Evolutionary conservation across 345 rosid species (phyloP).

Genomic region (Balakata baccata): DNA sequence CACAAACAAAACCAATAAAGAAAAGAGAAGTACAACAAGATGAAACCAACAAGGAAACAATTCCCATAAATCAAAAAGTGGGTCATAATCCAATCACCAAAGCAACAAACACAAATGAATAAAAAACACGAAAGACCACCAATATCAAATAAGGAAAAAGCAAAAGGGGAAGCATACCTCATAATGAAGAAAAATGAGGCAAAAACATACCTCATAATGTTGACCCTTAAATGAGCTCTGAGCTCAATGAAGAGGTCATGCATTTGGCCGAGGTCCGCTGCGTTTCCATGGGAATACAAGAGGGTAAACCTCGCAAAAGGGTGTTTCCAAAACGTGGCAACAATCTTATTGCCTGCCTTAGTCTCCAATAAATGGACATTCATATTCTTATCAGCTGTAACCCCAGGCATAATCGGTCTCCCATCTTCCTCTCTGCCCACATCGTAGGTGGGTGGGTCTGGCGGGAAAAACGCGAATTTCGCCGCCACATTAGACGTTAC

Average conservation of each 20-base stretch:
- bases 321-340: conserved; percentile 92
- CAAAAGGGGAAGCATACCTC: neutral
- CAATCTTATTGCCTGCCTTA: conserved; percentile 72
- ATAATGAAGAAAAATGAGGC: neutral
- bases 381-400: conserved; percentile 71
- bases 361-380: conserved; percentile 77
- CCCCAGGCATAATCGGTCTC: conserved; percentile 55
- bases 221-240: conserved; percentile 88
- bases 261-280: conserved; percentile 98
- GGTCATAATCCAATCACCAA: too few species aligned
- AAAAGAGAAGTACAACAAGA: too few species aligned
- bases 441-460: conserved; percentile 88
- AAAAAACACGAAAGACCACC: too few species aligned
- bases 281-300: conserved; percentile 94
- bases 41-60: too few species aligned
- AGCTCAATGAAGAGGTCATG: conserved; percentile 92
- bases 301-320: conserved; percentile 86
- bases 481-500: conserved; percentile 96
- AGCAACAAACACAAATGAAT: too few species aligned
- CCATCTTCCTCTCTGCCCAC: conserved; percentile 60
- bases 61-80: too few species aligned
- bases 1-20: too few species aligned
- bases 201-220: conserved; percentile 72
- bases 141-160: neutral
- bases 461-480: conserved; percentile 96